Conservation (phyloP, 2,329 filamentous ascomycete genomes). For the Tolypocladium amazonense region DNA sequence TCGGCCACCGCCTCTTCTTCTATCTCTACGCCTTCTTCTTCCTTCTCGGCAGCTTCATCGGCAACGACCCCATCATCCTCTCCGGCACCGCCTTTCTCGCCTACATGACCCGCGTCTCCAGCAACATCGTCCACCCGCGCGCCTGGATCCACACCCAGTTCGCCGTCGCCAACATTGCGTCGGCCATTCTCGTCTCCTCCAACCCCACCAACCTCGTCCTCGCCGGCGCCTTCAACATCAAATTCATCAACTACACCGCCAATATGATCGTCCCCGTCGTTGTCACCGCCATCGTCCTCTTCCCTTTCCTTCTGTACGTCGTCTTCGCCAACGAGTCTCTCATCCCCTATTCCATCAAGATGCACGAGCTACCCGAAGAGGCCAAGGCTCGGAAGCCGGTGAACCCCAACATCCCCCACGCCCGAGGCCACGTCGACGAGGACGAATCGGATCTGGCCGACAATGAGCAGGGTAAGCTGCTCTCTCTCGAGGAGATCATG, state of each 20-base stretch:
- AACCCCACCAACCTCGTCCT: constrained; percentile 70
- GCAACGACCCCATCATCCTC: constrained; percentile 66
- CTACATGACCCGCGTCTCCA: constrained; percentile 67
- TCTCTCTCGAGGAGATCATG: constrained; percentile 63
- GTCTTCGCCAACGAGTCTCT: constrained; percentile 54
- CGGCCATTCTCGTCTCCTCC: constrained; percentile 65
- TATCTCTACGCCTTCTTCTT: constrained; percentile 69
- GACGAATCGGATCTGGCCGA: constrained; percentile 33
- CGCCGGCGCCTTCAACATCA: constrained; percentile 61
- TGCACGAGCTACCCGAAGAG: constrained; percentile 55
- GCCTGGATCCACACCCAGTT: constrained; percentile 69
- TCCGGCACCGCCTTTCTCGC: constrained; percentile 66
- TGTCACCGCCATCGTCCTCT: constrained; percentile 55
- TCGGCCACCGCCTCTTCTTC: constrained; percentile 59
- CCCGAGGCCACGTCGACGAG: constrained; percentile 43
- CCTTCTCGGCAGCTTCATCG: constrained; percentile 53
- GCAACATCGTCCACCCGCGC: constrained; percentile 58
- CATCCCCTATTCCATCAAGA: constrained; percentile 54
- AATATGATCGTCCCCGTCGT: constrained; percentile 67
- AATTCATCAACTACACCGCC: constrained; percentile 64
- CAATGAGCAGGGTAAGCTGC: constrained; percentile 39
- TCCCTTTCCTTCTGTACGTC: constrained; percentile 59
- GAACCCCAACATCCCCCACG: constrained; percentile 63
- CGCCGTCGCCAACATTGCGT: constrained; percentile 61
- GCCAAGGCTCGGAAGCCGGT: constrained; percentile 44